These are phyloP conservation scores for Malania oleifera DNA, from an alignment of 164 flowering plant species.

Conservation along the genomic window DNA sequence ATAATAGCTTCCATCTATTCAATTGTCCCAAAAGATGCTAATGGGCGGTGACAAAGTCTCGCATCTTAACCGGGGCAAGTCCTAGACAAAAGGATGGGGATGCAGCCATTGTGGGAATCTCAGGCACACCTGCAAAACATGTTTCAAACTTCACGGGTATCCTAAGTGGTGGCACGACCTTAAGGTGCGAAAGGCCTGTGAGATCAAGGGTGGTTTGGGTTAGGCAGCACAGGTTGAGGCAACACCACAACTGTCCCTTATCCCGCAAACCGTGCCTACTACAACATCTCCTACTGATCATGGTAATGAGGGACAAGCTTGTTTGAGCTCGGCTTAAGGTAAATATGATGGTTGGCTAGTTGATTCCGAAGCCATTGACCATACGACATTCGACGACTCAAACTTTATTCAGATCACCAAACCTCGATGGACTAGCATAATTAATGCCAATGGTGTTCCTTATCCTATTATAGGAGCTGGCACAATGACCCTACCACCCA, in stretches of 20 bases:
- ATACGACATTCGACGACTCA: not conserved
- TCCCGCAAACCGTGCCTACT: no score
- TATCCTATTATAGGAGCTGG: no score
- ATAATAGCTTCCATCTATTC: no score
- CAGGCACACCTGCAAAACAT: not conserved
- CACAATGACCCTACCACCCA: no score
- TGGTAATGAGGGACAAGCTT: not conserved
- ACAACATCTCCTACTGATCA: no score
- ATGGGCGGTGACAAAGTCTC: no score
- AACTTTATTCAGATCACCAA: not conserved
- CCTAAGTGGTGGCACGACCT: not conserved
- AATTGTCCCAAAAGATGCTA: no score
- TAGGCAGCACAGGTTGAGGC: no score
- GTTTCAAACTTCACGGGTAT: not conserved
- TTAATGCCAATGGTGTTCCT: not conserved
- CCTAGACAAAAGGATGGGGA: not conserved
- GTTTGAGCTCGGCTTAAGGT: not conserved
- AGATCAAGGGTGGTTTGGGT: not conserved
- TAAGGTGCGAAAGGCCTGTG: not conserved
- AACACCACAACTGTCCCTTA: no score
- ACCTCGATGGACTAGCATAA: not conserved
- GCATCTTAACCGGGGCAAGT: not conserved
- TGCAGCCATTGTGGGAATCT: not conserved
- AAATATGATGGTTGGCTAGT: not conserved
- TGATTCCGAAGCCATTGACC: not conserved